phyloP scores from a whole-genome alignment of 2,329 filamentous ascomycete species.

The Aspergillus pseudotamarii region DNA sequence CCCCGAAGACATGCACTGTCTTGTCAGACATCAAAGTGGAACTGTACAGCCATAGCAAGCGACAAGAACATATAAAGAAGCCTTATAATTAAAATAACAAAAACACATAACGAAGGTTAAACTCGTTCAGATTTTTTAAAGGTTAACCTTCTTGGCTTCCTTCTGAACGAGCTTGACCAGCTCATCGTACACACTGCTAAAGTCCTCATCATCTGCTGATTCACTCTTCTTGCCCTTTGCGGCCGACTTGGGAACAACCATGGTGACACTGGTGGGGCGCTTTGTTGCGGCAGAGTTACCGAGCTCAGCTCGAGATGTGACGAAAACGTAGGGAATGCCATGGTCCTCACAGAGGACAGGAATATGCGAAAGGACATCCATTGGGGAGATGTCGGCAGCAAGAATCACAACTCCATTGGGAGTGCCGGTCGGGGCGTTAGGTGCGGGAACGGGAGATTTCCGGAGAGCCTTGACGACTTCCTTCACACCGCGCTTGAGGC shows the following conservation, averaged over 20 bases:
- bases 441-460: constrained; percentile 77
- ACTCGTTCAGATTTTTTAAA: constrained; percentile 39
- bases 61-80: constrained; percentile 24
- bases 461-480: constrained; percentile 98
- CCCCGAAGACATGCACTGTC: constrained; percentile 43
- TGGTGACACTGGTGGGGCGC: constrained; percentile 93
- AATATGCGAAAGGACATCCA: constrained; percentile 98
- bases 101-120: constrained; percentile 24
- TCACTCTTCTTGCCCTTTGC: constrained; percentile 55
- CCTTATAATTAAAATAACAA: constrained; percentile 31
- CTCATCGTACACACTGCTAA: constrained; percentile 57
- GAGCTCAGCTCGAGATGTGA: constrained; percentile 87
- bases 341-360: constrained; percentile 98
- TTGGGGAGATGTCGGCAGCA: constrained; percentile 94
- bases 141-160: constrained; percentile 59
- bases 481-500: constrained; percentile 96
- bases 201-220: constrained; percentile 51
- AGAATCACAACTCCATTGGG: constrained; percentile 81
- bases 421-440: constrained; percentile 62
- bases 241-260: constrained; percentile 66
- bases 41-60: constrained; percentile 40
- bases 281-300: constrained; percentile 93
- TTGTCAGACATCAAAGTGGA: constrained; percentile 39
- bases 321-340: constrained; percentile 94
- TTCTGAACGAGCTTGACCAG: constrained; percentile 62